Percentiles rank a stretch among this genome's conserved stretches.
These are phyloP conservation scores for Salvia hispanica DNA, from an alignment of 257 asterid genomes.

Conservation along the genomic window DNA sequence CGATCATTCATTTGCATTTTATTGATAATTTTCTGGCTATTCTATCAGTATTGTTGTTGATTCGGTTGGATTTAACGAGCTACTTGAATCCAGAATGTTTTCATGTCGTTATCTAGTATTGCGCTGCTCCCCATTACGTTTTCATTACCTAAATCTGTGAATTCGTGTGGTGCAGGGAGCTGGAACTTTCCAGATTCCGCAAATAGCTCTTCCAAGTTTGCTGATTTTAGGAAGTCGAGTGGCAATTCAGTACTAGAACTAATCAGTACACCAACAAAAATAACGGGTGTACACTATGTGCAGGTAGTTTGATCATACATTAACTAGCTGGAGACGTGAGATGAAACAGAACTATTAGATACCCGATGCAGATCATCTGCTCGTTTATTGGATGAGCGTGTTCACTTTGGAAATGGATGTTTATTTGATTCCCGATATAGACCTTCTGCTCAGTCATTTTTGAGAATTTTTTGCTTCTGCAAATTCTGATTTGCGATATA, in stretches of 20 bases:
- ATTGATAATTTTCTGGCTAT: not conserved
- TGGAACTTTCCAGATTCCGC: constrained; percentile 78
- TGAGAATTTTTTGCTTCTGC: not conserved
- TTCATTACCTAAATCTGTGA: constrained; percentile 6
- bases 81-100: not conserved
- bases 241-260: constrained; percentile 85
- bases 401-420: not conserved
- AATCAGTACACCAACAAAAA: constrained; percentile 85
- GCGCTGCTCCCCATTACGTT: constrained; percentile 2
- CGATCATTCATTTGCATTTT: constrained; percentile 20
- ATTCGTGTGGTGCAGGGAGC: constrained; percentile 55
- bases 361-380: not conserved
- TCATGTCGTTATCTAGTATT: not conserved
- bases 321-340: constrained; percentile 13
- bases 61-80: constrained; percentile 1
- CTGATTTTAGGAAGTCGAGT: constrained; percentile 72
- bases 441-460: too few relatives aligned
- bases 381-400: too few relatives aligned
- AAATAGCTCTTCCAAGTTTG: constrained; percentile 75
- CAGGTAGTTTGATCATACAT: constrained; percentile 61
- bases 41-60: constrained; percentile 4
- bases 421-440: not conserved
- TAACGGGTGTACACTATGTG: constrained; percentile 95
- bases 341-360: constrained; percentile 2
- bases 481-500: too few relatives aligned